Conservation (phyloP, 352 stramenopile genomes). For the Phytophthora hibernalis region DNA sequence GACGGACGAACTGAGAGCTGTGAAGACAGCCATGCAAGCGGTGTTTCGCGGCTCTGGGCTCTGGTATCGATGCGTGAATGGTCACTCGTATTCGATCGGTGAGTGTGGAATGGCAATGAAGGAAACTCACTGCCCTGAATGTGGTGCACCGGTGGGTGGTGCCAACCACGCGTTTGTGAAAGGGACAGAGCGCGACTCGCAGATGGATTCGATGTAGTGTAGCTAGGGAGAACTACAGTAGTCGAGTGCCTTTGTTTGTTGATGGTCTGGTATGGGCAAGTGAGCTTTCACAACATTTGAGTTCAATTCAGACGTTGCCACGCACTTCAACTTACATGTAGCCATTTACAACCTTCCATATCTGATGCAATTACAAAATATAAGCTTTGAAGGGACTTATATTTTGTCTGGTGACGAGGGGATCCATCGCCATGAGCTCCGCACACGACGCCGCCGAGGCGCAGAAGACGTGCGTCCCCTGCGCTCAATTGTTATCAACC, state of each 20-base stretch:
- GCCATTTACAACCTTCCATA: conserved; percentile 2
- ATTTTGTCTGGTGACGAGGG: conserved; percentile 20
- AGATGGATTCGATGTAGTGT: no score
- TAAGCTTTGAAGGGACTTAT: background rate
- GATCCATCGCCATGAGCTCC: conserved; percentile 43
- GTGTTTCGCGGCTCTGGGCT: conserved; percentile 41
- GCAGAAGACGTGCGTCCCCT: conserved; percentile 66
- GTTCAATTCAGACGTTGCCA: no score
- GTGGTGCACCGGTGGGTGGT: no score
- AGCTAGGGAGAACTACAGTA: no score
- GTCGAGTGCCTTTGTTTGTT: no score
- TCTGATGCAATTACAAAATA: background rate
- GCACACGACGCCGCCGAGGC: conserved; percentile 59
- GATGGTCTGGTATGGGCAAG: no score
- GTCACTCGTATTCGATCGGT: conserved; percentile 83
- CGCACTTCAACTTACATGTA: conserved; percentile 1
- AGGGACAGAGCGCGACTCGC: no score
- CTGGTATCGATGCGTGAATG: conserved; percentile 84
- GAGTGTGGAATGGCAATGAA: conserved; percentile 86
- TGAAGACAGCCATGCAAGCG: conserved; percentile 44
- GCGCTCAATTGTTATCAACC: background rate
- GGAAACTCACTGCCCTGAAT: conserved; percentile 10
- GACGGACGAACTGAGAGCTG: conserved; percentile 30
- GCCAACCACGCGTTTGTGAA: no score
- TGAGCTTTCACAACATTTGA: no score